A percentile compares a stretch with the other conserved stretches of the same genome.
Conservation (phyloP, 495 filamentous ascomycete genomes). For the Neurospora sp. region DNA sequence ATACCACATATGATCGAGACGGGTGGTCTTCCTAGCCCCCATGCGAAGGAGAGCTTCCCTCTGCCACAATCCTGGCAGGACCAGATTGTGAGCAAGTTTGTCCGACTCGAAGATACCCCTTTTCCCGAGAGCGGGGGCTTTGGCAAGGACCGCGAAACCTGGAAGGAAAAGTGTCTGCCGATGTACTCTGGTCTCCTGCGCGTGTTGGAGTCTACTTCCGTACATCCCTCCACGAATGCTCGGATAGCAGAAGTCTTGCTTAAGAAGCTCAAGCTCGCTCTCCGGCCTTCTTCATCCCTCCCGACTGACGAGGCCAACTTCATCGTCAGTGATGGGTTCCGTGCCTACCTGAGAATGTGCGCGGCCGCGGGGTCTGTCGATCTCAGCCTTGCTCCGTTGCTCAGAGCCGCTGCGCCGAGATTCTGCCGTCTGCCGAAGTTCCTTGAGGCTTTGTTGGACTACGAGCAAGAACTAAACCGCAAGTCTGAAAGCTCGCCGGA, state of each 20-base stretch:
- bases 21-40: constrained; percentile 33
- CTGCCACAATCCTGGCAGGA: constrained; percentile 61
- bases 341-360: constrained; percentile 42
- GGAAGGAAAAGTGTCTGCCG: constrained; percentile 44
- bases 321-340: constrained; percentile 46
- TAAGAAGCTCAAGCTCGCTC: constrained; percentile 45
- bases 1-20: constrained; percentile 56
- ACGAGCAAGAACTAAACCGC: constrained; percentile 40
- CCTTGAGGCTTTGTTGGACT: constrained; percentile 53
- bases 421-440: constrained; percentile 55
- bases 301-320: constrained; percentile 48
- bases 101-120: constrained; percentile 42
- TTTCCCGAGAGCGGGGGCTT: constrained; percentile 45
- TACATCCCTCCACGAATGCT: constrained; percentile 44
- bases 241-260: constrained; percentile 45
- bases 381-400: constrained; percentile 40
- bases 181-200: constrained; percentile 45
- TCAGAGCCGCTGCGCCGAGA: constrained; percentile 49
- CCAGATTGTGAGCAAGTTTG: constrained; percentile 55
- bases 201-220: constrained; percentile 34
- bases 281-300: constrained; percentile 43
- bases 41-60: constrained; percentile 45
- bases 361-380: constrained; percentile 40
- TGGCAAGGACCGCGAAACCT: constrained; percentile 40
- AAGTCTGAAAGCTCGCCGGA: constrained; percentile 21